Base-by-base conservation (phyloP, 1,284 basidiomycete genomes). In the Ustilago tritici region DNA sequence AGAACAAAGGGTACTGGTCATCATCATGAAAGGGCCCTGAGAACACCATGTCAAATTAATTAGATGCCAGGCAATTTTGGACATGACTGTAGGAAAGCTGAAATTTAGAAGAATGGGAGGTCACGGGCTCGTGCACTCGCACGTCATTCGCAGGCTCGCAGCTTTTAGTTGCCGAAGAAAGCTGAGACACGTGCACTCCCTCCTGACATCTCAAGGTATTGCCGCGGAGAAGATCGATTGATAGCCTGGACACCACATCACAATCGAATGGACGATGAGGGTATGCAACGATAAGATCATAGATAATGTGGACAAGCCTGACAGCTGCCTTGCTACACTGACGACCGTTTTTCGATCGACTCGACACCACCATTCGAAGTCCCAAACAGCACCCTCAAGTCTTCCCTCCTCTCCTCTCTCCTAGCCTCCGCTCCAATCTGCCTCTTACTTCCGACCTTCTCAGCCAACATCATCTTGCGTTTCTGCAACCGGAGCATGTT, bases 401-500 rank as follows among this genome's bases (percentile, higher is more conserved):
- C 82, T 53, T 83, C 79, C 38, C 70, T 72, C 49, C 80, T 67
- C 49, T 79, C 66, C 11, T 70, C 64, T 2, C 60, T 31, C 28
- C 66, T 54, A 15, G 55, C 59, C 47, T 50, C 49, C 8, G 52
- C 38, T 3, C 58, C 75, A 19, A 76, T 59, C 40, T 72, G 52
- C 6, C 75, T 56, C 53, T 79, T 78, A 41, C 32, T 70, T 23
- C 83, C 82, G 12, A 84, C 83, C 38, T 69, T 74, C 36, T 84
- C 79, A n/a, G 84, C 84, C 11, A 86, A 71, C 74, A 82, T 72
- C 74, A 79, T 70, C 71, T 86, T 86, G 62, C 76, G 76, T 40
- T 77, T 79, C 55, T 86, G 84, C 57, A 86, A 49, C 36, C 78
- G 31, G n/a, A 81, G 67, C 82, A 86, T 82, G 71, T 83, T 82